phyloP scores from a whole-genome alignment of 106 monocot species.

The Hemerocallis citrina region DNA sequence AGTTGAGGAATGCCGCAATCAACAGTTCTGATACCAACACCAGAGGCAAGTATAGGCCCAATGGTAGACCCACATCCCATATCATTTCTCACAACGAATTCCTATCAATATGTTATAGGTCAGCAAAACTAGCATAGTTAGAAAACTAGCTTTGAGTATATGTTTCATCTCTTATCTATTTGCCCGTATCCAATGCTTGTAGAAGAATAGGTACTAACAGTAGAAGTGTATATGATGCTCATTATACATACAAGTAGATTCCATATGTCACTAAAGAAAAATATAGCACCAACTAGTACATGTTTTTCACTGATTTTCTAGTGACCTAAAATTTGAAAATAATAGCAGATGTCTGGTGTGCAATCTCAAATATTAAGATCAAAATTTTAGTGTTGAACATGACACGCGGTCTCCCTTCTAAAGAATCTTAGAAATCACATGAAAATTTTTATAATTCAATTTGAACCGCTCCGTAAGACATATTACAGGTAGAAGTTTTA shows the following conservation, averaged over 20 bases:
- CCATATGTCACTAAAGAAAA: background rate
- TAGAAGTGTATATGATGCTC: background rate
- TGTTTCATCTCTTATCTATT: conserved; percentile 21
- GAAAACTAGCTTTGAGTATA: background rate
- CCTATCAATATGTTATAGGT: conserved; percentile 23
- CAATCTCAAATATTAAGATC: background rate
- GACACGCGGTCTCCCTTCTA: background rate
- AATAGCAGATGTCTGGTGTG: background rate
- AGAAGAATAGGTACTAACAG: background rate
- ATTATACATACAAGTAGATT: background rate
- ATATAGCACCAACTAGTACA: background rate
- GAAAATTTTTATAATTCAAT: too few species aligned
- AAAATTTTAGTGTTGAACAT: background rate
- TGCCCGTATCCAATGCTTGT: background rate
- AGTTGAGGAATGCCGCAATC: conserved; percentile 98
- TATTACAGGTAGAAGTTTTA: background rate
- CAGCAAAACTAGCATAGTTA: background rate
- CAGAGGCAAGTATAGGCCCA: conserved; percentile 83
- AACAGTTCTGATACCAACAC: conserved; percentile 77
- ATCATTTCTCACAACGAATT: conserved; percentile 98
- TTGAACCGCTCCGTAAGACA: too few species aligned
- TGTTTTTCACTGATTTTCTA: background rate
- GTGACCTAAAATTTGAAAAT: background rate
- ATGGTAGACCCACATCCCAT: conserved; percentile 96
- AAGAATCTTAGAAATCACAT: too few species aligned